Evolutionary conservation across 179 eudicot genomes (phyloP).

Genomic region (Heliamphora pulchella): DNA sequence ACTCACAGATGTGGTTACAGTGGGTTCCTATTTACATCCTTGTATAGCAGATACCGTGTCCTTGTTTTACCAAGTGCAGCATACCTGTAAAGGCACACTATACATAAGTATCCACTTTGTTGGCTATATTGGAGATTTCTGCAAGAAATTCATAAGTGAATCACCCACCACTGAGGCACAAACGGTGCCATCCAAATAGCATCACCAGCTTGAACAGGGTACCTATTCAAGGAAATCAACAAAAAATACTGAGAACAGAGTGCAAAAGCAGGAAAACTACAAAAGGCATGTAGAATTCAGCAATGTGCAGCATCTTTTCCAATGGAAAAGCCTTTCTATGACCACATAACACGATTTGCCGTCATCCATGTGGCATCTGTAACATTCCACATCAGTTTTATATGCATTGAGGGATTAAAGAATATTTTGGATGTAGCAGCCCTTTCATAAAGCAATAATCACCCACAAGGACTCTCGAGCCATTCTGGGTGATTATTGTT

Average conservation of each 20-base stretch:
- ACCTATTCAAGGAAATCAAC: slow-evolving; percentile 37
- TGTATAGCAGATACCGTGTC: slow-evolving; percentile 81
- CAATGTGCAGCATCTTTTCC: background rate
- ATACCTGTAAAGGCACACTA: slow-evolving; percentile 53
- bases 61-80: slow-evolving; percentile 91
- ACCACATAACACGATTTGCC: background rate
- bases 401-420: background rate
- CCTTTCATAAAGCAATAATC: background rate
- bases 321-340: background rate
- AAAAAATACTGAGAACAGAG: slow-evolving; percentile 1
- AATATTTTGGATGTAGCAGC: background rate
- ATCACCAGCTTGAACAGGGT: slow-evolving; percentile 94
- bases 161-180: slow-evolving; percentile 91
- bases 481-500: no score
- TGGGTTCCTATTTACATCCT: slow-evolving; percentile 92
- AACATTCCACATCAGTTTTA: background rate
- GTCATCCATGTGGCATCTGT: background rate
- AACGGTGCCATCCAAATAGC: slow-evolving; percentile 99
- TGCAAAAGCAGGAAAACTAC: background rate
- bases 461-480: background rate
- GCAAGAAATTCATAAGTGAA: background rate
- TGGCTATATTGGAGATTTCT: slow-evolving; percentile 1
- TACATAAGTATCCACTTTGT: slow-evolving; percentile 12
- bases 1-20: slow-evolving; percentile 26
- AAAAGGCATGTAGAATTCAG: background rate